phyloP scores from a whole-genome alignment of 1,284 basidiomycete species.

The Ceraceosorus guamensis region DNA sequence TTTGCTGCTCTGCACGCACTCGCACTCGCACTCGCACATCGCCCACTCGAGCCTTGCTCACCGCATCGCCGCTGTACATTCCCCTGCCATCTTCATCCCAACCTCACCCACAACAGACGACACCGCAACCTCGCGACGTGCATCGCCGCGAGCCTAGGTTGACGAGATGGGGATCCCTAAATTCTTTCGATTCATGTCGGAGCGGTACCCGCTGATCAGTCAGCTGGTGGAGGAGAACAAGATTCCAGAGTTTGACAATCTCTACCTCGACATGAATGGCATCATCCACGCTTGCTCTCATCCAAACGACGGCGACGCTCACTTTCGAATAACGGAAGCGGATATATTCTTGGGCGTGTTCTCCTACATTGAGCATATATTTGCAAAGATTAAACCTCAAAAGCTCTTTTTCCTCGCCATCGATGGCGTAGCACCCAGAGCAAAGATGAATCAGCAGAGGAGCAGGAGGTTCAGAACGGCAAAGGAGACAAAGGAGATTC shows the following conservation, averaged over 20 bases:
- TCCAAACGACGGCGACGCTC: conserved; percentile 86
- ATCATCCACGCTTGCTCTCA: conserved; percentile 84
- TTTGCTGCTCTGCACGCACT: no score
- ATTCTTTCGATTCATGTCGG: conserved; percentile 61
- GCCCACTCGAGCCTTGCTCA: no score
- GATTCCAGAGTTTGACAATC: conserved; percentile 79
- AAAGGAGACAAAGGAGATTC: conserved; percentile 81
- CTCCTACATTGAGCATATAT: conserved; percentile 91
- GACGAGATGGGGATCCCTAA: conserved; percentile 46
- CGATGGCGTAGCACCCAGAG: conserved; percentile 93
- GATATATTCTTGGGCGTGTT: conserved; percentile 97
- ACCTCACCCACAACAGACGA: no score
- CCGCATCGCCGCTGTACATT: no score
- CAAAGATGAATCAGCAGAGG: conserved; percentile 99
- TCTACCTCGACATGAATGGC: conserved; percentile 65
- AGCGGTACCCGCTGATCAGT: conserved; percentile 95
- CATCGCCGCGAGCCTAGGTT: no score
- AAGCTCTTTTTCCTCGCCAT: conserved; percentile 87
- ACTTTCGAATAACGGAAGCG: conserved; percentile 84
- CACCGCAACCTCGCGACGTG: no score
- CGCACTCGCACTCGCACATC: no score
- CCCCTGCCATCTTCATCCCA: no score
- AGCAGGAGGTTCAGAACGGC: conserved; percentile 89
- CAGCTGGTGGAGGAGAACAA: conserved; percentile 94
- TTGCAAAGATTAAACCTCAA: conserved; percentile 93